Evolutionary conservation across 768 basidiomycete genomes (phyloP).

Genomic region (Collybia nuda): DNA sequence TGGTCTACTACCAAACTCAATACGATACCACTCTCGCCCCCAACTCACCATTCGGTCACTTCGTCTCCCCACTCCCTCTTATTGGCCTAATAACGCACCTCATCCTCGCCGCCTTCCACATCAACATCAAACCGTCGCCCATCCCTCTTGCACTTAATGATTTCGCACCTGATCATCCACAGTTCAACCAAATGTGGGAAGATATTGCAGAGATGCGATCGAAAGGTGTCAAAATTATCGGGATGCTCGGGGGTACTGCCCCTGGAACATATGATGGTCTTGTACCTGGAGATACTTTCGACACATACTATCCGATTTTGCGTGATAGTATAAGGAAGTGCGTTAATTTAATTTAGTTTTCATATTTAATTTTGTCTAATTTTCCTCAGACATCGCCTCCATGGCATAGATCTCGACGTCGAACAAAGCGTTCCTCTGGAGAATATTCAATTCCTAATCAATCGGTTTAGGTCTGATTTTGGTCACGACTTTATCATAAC

Average conservation of each 20-base stretch:
- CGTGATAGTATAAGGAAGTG: conserved; percentile 15
- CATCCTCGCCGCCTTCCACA: conserved; percentile 24
- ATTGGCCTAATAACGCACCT: conserved; percentile 19
- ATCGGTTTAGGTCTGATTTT: conserved; percentile 19
- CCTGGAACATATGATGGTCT: conserved; percentile 18
- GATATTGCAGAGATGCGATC: conserved; percentile 20
- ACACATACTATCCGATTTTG: conserved; percentile 18
- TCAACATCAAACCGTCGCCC: conserved; percentile 14
- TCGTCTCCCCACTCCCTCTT: conserved; percentile 21
- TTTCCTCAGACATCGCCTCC: conserved; percentile 14
- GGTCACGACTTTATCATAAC: conserved; percentile 24
- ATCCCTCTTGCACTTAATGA: conserved; percentile 19
- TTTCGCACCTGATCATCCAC: conserved; percentile 13
- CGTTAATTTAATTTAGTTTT: neutral
- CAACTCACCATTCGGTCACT: conserved; percentile 13
- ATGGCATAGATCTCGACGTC: conserved; percentile 26
- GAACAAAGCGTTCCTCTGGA: conserved; percentile 16
- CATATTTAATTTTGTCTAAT: neutral
- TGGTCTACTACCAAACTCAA: conserved; percentile 25
- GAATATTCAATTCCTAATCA: conserved; percentile 17
- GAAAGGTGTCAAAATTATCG: conserved; percentile 20
- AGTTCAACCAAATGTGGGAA: conserved; percentile 20
- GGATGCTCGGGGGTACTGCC: conserved; percentile 24
- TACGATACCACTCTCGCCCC: conserved; percentile 11
- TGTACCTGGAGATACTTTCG: conserved; percentile 10